phyloP scores from a whole-genome alignment of 148 eudicot genomes.

The Camellia japonica region DNA sequence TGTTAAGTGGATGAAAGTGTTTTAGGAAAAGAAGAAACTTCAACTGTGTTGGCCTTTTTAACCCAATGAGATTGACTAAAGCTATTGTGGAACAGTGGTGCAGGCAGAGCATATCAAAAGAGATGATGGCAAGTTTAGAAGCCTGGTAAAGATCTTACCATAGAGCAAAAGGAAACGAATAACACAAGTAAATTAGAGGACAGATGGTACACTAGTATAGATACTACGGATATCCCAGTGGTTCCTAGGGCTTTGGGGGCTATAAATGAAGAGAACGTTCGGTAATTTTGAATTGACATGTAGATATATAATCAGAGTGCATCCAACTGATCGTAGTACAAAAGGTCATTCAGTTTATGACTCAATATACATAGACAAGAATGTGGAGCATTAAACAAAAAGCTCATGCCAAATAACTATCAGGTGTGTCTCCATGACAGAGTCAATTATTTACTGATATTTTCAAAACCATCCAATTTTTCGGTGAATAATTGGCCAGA shows the following conservation, averaged over 20 bases:
- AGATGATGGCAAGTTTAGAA: background rate
- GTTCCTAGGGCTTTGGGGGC: background rate
- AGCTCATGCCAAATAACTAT: background rate
- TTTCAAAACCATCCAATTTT: background rate
- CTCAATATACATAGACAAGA: background rate
- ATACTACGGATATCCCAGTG: too few relatives aligned
- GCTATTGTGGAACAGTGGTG: background rate
- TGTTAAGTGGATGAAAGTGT: background rate
- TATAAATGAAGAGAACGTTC: background rate
- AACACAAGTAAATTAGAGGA: background rate
- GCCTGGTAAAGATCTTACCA: background rate
- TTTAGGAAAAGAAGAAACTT: background rate
- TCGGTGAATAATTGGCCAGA: background rate
- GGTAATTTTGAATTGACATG: background rate
- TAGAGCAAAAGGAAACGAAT: background rate
- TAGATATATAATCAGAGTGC: background rate
- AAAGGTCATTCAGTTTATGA: background rate
- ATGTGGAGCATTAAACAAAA: background rate
- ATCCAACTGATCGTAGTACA: background rate
- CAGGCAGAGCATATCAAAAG: background rate
- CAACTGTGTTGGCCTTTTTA: background rate
- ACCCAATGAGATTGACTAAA: background rate
- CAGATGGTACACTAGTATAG: too few relatives aligned
- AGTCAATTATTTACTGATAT: background rate
- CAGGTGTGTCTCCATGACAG: background rate